phyloP scores from a whole-genome alignment of 495 filamentous ascomycete species.

The Penicillium egyptiacum region DNA sequence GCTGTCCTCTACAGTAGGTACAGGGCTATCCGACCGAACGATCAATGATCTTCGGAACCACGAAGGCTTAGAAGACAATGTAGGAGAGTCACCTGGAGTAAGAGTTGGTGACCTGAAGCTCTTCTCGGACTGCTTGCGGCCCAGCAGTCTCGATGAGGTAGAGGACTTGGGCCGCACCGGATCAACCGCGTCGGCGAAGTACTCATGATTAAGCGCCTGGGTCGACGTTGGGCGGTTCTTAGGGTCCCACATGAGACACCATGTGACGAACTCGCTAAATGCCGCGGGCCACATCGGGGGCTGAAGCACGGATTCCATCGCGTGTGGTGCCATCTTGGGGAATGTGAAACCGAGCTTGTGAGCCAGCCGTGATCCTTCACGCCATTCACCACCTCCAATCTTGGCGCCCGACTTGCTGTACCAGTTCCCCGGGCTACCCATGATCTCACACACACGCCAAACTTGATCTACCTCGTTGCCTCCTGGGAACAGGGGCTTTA shows the following conservation, averaged over 20 bases:
- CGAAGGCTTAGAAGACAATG: constrained; percentile 77
- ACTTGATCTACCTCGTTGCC: constrained; percentile 99
- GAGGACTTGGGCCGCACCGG: constrained; percentile 90
- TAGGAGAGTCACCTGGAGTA: constrained; percentile 65
- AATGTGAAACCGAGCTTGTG: constrained; percentile 98
- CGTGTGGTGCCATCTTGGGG: constrained; percentile 97
- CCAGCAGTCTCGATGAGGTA: constrained; percentile 70
- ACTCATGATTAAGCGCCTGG: constrained; percentile 90
- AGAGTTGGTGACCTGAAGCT: constrained; percentile 59
- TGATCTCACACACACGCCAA: constrained; percentile 98
- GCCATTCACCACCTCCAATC: constrained; percentile 97
- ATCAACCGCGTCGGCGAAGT: constrained; percentile 93
- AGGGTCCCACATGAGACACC: constrained; percentile 99
- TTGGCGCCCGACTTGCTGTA: constrained; percentile 83
- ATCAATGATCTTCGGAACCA: constrained; percentile 97
- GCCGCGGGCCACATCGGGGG: constrained; percentile 88
- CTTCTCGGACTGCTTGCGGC: constrained; percentile 84
- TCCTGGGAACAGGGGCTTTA: constrained; percentile 96
- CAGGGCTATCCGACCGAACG: constrained; percentile 60
- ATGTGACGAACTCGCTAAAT: constrained; percentile 89
- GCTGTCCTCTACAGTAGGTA: constrained; percentile 43
- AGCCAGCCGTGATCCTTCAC: constrained; percentile 86
- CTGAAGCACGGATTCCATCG: constrained; percentile 92
- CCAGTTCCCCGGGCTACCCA: constrained; percentile 99
- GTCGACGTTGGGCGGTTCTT: constrained; percentile 90